These are phyloP conservation scores for Candida tallmaniae DNA, from an alignment of 805 yeast species.

Conservation along the genomic window DNA sequence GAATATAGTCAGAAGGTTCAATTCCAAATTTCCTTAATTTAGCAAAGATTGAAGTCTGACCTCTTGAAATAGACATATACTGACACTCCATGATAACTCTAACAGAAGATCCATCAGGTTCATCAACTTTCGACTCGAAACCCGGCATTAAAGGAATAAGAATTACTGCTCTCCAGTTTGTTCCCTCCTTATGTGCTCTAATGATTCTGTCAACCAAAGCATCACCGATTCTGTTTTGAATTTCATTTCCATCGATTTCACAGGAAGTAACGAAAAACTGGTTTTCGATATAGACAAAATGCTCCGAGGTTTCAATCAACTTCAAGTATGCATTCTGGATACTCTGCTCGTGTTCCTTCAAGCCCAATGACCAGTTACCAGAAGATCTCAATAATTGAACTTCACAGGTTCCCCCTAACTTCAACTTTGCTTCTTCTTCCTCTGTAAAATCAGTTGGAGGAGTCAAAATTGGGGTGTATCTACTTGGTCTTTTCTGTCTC, in stretches of 20 bases:
- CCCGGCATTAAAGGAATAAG: constrained; percentile 98
- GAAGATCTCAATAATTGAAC: constrained; percentile 86
- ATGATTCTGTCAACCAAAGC: constrained; percentile 96
- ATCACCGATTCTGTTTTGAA: constrained; percentile 88
- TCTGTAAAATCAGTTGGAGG: constrained; percentile 88
- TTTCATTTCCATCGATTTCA: constrained; percentile 73
- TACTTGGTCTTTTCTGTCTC: constrained; percentile 90
- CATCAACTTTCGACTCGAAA: constrained; percentile 87
- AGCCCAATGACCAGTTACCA: constrained; percentile 89
- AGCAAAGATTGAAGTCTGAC: constrained; percentile 81
- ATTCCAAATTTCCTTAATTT: constrained; percentile 75
- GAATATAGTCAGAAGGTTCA: constrained; percentile 85
- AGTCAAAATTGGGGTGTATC: constrained; percentile 84
- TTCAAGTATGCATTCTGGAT: constrained; percentile 91
- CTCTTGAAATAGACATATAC: constrained; percentile 88
- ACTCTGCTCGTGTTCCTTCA: constrained; percentile 79
- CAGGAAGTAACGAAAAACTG: constrained; percentile 95
- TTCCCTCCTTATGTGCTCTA: constrained; percentile 73
- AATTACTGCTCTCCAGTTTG: constrained; percentile 84
- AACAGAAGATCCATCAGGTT: constrained; percentile 91
- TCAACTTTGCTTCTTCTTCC: constrained; percentile 57
- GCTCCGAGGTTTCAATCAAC: constrained; percentile 86
- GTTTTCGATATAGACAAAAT: constrained; percentile 90
- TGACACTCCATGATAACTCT: constrained; percentile 96
- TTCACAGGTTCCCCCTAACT: constrained; percentile 82